phyloP scores from a whole-genome alignment of 2,329 filamentous ascomycete species.

The Clonostachys solani region DNA sequence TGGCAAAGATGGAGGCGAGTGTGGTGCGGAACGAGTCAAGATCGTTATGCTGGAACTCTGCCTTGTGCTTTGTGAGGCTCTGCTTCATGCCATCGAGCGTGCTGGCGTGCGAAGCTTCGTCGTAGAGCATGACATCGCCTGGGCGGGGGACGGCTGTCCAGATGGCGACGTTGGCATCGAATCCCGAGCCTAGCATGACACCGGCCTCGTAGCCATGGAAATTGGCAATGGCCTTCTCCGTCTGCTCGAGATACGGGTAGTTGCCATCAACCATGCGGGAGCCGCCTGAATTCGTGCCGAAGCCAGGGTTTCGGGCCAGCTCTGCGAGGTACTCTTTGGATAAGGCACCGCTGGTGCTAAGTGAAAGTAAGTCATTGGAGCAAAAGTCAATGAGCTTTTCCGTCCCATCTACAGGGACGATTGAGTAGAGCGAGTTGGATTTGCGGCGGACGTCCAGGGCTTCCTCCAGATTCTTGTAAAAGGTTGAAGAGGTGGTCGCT shows the following conservation, averaged over 20 bases:
- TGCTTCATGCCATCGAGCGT: slow-evolving; percentile 59
- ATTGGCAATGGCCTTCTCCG: slow-evolving; percentile 56
- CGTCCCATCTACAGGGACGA: no score
- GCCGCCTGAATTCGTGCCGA: slow-evolving; percentile 45
- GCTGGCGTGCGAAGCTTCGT: slow-evolving; percentile 64
- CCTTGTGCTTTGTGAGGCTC: slow-evolving; percentile 39
- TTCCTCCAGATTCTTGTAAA: no score
- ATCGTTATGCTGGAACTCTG: slow-evolving; percentile 41
- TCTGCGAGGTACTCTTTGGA: slow-evolving; percentile 37
- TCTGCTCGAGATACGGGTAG: slow-evolving; percentile 42
- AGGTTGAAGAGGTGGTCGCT: no score
- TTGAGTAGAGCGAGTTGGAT: no score
- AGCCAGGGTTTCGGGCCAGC: slow-evolving; percentile 31
- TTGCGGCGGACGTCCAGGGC: no score
- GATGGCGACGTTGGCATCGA: slow-evolving; percentile 48
- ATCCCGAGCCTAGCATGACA: slow-evolving; percentile 57
- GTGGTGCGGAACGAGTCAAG: slow-evolving; percentile 25
- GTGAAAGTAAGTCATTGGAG: no score
- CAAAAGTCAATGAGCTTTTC: no score
- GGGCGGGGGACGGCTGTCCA: slow-evolving; percentile 42
- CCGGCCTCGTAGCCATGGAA: slow-evolving; percentile 56
- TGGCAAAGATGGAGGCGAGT: slow-evolving; percentile 19
- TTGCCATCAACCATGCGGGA: slow-evolving; percentile 65
- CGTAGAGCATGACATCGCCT: slow-evolving; percentile 55
- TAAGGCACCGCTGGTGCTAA: no score